phyloP scores from a whole-genome alignment of 495 filamentous ascomycete genomes.

The Barbatosphaeria neglecta region DNA sequence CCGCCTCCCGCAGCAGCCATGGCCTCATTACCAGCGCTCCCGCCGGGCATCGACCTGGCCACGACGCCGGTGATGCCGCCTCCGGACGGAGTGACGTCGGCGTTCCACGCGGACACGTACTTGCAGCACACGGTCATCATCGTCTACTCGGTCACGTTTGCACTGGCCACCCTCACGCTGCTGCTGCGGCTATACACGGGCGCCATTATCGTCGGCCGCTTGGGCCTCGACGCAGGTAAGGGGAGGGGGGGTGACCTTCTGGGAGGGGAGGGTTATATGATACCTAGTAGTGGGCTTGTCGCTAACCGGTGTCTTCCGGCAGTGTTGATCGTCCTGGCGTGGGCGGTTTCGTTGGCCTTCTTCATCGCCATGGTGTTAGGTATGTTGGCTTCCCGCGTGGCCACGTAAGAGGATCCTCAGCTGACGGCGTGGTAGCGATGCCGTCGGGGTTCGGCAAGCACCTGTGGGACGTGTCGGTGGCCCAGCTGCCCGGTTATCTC shows the following conservation, averaged over 20 bases:
- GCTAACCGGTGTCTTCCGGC: not conserved
- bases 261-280: too few species aligned
- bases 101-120: not conserved
- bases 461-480: not conserved
- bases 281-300: too few species aligned
- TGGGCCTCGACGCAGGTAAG: not conserved
- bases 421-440: not conserved
- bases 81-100: not conserved
- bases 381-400: not conserved
- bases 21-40: too few species aligned
- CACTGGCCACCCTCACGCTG: not conserved
- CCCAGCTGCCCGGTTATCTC: not conserved
- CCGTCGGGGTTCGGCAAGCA: not conserved
- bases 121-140: not conserved
- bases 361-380: not conserved
- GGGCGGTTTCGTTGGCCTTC: not conserved
- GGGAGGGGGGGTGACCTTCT: too few species aligned
- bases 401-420: not conserved
- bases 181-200: not conserved
- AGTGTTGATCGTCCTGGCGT: not conserved
- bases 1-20: not conserved
- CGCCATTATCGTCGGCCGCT: not conserved
- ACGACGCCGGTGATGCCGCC: not conserved
- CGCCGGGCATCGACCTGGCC: not conserved
- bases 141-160: constrained; percentile 1